Evolutionary conservation across 257 asterid genomes (phyloP), one percentile per base, ranked within the genome.

Genomic region (Ajuga chamaepitys): DNA sequence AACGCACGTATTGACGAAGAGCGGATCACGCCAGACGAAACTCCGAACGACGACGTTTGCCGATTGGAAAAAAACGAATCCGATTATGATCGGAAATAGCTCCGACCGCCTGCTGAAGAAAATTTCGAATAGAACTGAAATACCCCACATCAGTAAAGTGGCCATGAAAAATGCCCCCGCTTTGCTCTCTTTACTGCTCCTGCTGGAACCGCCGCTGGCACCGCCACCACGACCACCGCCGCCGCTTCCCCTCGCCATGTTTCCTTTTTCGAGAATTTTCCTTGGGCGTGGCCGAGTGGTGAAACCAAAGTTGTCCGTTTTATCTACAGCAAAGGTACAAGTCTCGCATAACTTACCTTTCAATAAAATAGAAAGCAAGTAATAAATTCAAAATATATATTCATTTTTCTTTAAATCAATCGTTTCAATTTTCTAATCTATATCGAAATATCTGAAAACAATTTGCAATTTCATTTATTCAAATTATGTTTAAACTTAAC

Each of bases 1-100:
- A 66, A 89, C 91, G 66, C 88, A 85, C 30, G 97, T 89, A 79
- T 92, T 92, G 66, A 92, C 97, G 54, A 85, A 78, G 68, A 89
- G 83, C 8, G 91, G 89, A 41, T 87, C 95, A 37, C 82, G 93
- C 40, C 86, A 85, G 12, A 78, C 73, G 60, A 72, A 73, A 11
- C 59, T 72, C 62, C 94, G 89, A 62, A 93, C 66, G 76, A 73
- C 77, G 87, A 80, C 74, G 80, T 89, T 93, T 20, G 95, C 83
- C 2, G 74, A 77, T 73, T 84, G 98, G 87, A 73, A 93, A 75
- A 87, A 87, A 10, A 67, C 56, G 76, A 85, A 82, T n/a, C 97
- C 91, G 6, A 70, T 41, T 60, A 87, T 56, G 70, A 89, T 77
- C 1, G 92, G 77, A 8, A 79, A 12, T 53, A 93, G 81, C 74